Evolutionary conservation across 108 stramenopile species (phyloP).

Genomic region (Nannochloropsis gaditana): DNA sequence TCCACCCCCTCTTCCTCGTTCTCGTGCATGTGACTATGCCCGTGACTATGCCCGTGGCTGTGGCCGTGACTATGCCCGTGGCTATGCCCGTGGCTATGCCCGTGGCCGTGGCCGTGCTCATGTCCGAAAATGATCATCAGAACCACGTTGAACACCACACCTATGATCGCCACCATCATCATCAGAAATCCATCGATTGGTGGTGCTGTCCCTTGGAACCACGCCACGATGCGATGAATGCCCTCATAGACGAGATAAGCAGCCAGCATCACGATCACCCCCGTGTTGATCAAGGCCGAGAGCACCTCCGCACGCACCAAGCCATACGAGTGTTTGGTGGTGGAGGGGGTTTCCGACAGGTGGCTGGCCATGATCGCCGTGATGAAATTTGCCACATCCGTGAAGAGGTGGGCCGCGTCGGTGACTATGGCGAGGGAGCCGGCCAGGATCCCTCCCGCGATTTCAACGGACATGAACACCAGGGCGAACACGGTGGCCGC

Average conservation of each 20-base stretch:
- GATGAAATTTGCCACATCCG: conserved; percentile 51
- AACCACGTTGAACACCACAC: conserved; percentile 80
- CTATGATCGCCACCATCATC: conserved; percentile 72
- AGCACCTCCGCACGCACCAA: conserved; percentile 81
- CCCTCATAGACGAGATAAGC: conserved; percentile 69
- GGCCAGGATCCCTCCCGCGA: conserved; percentile 51
- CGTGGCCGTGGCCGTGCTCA: too few species aligned
- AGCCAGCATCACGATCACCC: conserved; percentile 67
- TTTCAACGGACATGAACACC: conserved; percentile 52
- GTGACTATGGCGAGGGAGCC: conserved; percentile 56
- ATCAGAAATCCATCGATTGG: conserved; percentile 81
- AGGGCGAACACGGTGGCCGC: conserved; percentile 50
- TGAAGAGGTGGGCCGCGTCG: conserved; percentile 59
- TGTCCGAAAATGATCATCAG: conserved; percentile 70
- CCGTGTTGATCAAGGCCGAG: conserved; percentile 76
- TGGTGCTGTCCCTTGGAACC: conserved; percentile 33
- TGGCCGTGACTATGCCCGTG: conserved; percentile 48
- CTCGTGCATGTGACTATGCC: conserved; percentile 25
- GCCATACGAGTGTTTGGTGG: conserved; percentile 74
- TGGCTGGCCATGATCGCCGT: conserved; percentile 62
- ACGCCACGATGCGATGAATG: conserved; percentile 43
- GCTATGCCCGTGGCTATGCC: conserved; percentile 51
- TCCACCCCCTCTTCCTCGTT: conserved; percentile 6
- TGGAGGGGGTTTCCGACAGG: conserved; percentile 68
- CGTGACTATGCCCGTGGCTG: conserved; percentile 29